Evolutionary conservation across 768 basidiomycete genomes (phyloP).

Genomic region (Podaxis sp.): DNA sequence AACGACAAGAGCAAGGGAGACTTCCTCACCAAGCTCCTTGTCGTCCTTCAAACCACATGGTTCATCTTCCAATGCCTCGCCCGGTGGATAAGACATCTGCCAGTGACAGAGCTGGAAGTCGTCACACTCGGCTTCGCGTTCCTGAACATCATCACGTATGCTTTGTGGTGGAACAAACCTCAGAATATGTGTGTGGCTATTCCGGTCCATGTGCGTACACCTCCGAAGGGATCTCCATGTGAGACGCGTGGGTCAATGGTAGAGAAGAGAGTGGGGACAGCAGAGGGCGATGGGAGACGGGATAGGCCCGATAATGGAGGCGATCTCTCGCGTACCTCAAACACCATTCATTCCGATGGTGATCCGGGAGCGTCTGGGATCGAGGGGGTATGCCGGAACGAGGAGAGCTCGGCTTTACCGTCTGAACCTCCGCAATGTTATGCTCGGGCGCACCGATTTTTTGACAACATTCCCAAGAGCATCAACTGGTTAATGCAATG

Average conservation of each 20-base stretch:
- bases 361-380: too few species aligned
- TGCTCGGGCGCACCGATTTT: too few species aligned
- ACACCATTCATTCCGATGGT: too few species aligned
- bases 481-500: too few species aligned
- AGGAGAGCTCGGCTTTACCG: too few species aligned
- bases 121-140: constrained; percentile 8
- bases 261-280: background rate
- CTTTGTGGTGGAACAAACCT: constrained; percentile 13
- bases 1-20: constrained; percentile 26
- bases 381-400: too few species aligned
- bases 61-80: constrained; percentile 18
- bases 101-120: constrained; percentile 5
- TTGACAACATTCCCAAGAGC: too few species aligned
- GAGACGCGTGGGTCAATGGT: background rate
- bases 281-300: too few species aligned
- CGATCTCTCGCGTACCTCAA: too few species aligned
- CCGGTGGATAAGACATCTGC: background rate
- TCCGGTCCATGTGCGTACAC: background rate
- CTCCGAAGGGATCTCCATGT: background rate
- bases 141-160: constrained; percentile 1
- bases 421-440: too few species aligned
- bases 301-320: too few species aligned
- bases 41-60: constrained; percentile 23
- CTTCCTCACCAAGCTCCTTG: constrained; percentile 22
- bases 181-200: background rate